Base-by-base conservation (phyloP, 257 asterid species). In the Agastache rugosa region DNA sequence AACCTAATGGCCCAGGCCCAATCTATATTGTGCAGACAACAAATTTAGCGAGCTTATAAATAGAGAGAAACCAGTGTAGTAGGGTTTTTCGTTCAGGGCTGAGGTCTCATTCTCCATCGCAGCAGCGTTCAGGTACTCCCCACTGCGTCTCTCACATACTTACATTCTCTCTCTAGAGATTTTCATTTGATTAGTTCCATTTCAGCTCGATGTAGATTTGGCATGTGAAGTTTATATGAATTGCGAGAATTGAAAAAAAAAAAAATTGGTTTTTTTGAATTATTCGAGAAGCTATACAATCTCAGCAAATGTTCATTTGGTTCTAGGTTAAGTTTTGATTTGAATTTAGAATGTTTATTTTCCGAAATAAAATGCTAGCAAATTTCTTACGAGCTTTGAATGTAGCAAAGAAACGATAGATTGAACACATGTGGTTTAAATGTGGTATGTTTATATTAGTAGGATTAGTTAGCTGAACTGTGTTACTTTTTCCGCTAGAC, bases 71-170 rank as follows among this genome's bases (percentile, higher is more conserved):
- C 63, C 78, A 74, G 35, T 12, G 35, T 3, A 11, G 31, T 81
- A 81, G 85, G 80, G 85, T 78, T 81, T 77, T 61, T 50, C 69
- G 10, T 19, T 42, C 65, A 34, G 51, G 5, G 75, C 56, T 9
- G 25, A 62, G 45, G 58, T 75, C 63, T 45, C 80, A 23, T 41
- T 51, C 58, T 76, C 65, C 41, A 63, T 10, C 10, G 77, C 63
- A 12, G 81, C 81, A 60, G 81, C 63, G 19, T n/a, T 66, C 78
- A 80, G 84, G 81, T 76, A 48, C 9, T 8, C 47, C 31, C 44
- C 50, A 29, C 37, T 63, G 29, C 31, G 3, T 61, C 73, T 78
- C 75, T 31, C 39, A 5, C 61, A 1, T 8, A 9, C 29, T 3
- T 31, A 2, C 50, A 29, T n/a, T 25, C 25, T 77, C 72, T 23